A percentile compares a stretch with the other conserved stretches of the same genome.
Conservation (phyloP, 352 stramenopile species). For the Thraustochytrium sp. region DNA sequence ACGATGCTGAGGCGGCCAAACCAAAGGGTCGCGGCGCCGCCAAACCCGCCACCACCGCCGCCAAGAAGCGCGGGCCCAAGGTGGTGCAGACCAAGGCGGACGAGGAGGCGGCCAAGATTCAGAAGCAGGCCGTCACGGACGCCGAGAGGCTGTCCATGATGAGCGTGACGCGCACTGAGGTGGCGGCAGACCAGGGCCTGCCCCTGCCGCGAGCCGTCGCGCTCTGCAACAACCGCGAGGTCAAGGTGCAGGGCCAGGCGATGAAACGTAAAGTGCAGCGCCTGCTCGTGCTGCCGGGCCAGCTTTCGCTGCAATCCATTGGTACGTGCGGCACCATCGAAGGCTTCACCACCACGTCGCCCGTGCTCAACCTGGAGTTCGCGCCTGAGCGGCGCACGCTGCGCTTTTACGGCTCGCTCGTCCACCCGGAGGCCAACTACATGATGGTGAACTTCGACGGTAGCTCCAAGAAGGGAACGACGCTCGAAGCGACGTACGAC, state of each 20-base stretch:
- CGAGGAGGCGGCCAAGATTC: neutral
- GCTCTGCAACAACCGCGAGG: neutral
- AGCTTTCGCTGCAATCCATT: neutral
- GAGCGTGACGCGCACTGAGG: neutral
- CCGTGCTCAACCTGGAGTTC: slow-evolving; percentile 27
- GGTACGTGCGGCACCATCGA: slow-evolving; percentile 7
- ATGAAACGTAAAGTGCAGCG: neutral
- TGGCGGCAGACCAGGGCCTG: neutral
- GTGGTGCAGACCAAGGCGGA: neutral
- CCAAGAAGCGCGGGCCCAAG: neutral
- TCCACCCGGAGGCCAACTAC: neutral
- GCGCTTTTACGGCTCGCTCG: neutral
- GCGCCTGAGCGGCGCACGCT: neutral
- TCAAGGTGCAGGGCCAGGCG: slow-evolving; percentile 20
- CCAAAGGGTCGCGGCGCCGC: too few relatives aligned
- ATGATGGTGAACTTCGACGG: neutral
- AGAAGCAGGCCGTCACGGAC: neutral
- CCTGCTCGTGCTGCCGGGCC: slow-evolving; percentile 5
- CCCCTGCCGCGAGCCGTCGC: neutral
- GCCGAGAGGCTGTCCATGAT: neutral
- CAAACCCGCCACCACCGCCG: too few relatives aligned
- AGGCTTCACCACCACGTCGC: neutral
- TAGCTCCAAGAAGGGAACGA: neutral
- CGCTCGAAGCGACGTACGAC: neutral
- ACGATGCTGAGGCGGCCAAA: too few relatives aligned